Conservation (phyloP, 1,139 yeast species). For the Lodderomyces beijingensis region DNA sequence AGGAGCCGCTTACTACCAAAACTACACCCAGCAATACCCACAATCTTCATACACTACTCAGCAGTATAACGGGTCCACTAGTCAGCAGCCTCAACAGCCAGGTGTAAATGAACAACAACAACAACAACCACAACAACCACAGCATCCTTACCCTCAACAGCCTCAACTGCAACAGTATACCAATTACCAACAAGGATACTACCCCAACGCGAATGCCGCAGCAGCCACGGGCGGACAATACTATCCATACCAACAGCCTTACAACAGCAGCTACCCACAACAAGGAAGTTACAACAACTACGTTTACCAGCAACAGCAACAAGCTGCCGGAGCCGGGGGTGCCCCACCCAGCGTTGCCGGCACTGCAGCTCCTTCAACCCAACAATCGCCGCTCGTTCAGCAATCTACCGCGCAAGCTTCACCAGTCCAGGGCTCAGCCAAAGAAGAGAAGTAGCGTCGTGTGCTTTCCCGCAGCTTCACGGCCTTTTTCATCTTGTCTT, state of each 20-base stretch:
- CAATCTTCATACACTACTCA: conserved; percentile 1
- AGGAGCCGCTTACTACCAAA: conserved; percentile 14
- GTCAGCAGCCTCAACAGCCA: conserved; percentile 7
- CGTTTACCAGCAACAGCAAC: conserved; percentile 1
- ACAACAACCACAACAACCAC: conserved; percentile 15
- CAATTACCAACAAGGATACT: conserved; percentile 9
- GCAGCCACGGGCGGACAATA: conserved; percentile 1
- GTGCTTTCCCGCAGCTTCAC: too few relatives aligned
- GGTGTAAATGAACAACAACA: conserved; percentile 5
- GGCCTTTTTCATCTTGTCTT: too few relatives aligned
- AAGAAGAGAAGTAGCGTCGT: conserved; percentile 2
- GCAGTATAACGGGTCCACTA: too few relatives aligned
- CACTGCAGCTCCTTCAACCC: conserved; percentile 1
- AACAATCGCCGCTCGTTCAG: conserved; percentile 1
- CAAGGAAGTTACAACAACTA: conserved; percentile 1
- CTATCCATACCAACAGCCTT: conserved; percentile 5
- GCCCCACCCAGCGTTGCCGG: neutral
- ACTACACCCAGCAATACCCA: conserved; percentile 13
- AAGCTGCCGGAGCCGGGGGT: neutral
- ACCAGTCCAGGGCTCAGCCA: neutral
- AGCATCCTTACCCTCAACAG: conserved; percentile 9
- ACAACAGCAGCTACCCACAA: conserved; percentile 4
- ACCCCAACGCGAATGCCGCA: conserved; percentile 2
- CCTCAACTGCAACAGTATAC: conserved; percentile 7
- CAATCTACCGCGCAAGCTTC: conserved; percentile 1